Percentiles rank a stretch among this genome's conserved stretches.
Conservation (phyloP, 2,329 filamentous ascomycete genomes). For the Calonectria hawksworthii region DNA sequence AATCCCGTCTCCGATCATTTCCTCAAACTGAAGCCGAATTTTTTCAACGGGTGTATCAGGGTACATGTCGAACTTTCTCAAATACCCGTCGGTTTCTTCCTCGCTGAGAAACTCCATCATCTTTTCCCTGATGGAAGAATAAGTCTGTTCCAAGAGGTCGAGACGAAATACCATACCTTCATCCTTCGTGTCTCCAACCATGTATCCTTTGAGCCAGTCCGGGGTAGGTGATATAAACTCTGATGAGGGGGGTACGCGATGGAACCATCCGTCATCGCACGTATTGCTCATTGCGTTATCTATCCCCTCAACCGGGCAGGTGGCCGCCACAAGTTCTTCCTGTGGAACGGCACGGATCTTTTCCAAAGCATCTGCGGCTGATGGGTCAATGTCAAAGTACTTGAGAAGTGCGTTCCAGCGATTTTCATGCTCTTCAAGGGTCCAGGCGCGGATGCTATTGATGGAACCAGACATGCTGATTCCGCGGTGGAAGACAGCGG, state of each 20-base stretch:
- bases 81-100: slow-evolving; percentile 6
- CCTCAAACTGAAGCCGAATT: slow-evolving; percentile 6
- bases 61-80: slow-evolving; percentile 19
- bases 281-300: slow-evolving; percentile 25
- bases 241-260: not conserved
- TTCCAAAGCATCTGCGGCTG: slow-evolving; percentile 2
- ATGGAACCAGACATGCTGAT: slow-evolving; percentile 31
- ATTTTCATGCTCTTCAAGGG: slow-evolving; percentile 25
- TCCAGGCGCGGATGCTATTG: slow-evolving; percentile 25
- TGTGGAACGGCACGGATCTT: slow-evolving; percentile 23
- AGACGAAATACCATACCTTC: slow-evolving; percentile 32
- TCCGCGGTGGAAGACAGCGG: slow-evolving; percentile 27
- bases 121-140: not conserved
- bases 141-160: slow-evolving; percentile 16
- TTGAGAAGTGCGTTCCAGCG: slow-evolving; percentile 25
- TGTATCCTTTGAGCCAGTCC: slow-evolving; percentile 28
- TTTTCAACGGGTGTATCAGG: not conserved
- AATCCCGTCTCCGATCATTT: slow-evolving; percentile 18
- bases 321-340: slow-evolving; percentile 19
- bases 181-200: slow-evolving; percentile 30
- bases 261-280: slow-evolving; percentile 30
- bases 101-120: not conserved
- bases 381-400: slow-evolving; percentile 25
- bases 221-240: slow-evolving; percentile 20
- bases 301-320: slow-evolving; percentile 21